Evolutionary conservation across 176 grass and related monocot genomes (phyloP), one percentile per base, ranked within the genome.

Genomic region (Musa itinerans): DNA sequence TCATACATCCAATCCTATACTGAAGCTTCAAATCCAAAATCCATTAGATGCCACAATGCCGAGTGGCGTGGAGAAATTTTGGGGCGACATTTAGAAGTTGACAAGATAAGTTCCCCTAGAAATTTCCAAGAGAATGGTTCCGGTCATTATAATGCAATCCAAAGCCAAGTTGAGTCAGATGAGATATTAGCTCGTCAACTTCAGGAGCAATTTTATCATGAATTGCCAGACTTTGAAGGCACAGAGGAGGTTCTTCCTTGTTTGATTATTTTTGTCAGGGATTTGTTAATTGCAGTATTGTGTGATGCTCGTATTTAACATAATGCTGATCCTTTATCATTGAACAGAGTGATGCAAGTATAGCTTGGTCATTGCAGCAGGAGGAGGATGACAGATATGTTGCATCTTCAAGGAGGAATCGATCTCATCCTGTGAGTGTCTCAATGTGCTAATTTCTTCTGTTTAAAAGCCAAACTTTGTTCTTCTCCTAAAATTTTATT

Each of bases 181-280:
- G 89, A 90, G 73, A 24, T 75, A 52, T 76, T 96, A 69, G 93
- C 89, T 29, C 79, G 82, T 24, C 72, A 68, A 25, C 93, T 96
- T 75, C 89, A 96, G 34, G 83, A 90, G 74, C 79, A 90, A 81
- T 88, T 92, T 52, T 79, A 90, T 87, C 69, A 86, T 79, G 89
- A 88, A 73, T 55, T 58, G 1, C 67, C 58, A 69, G 84, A 76
- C 53, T 80, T 78, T 19, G 79, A 80, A 68, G 53, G 49, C 63
- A 83, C 52, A 52, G 68, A 79, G 0, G 81, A 96, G 78, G 67
- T 83, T 87, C 87, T 96, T 88, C 77, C 85, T 63, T 50, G 17
- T 49, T 26, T 5, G 67, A 64, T 80, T 84, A 49, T 76, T 74
- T 78, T 77, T 29, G 69, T 54, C 81, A 8, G 55, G n/a, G 63